Percentiles rank a stretch among this genome's conserved stretches.
phyloP scores from a whole-genome alignment of 257 asterid genomes.

The Fraxinus cuspidata region DNA sequence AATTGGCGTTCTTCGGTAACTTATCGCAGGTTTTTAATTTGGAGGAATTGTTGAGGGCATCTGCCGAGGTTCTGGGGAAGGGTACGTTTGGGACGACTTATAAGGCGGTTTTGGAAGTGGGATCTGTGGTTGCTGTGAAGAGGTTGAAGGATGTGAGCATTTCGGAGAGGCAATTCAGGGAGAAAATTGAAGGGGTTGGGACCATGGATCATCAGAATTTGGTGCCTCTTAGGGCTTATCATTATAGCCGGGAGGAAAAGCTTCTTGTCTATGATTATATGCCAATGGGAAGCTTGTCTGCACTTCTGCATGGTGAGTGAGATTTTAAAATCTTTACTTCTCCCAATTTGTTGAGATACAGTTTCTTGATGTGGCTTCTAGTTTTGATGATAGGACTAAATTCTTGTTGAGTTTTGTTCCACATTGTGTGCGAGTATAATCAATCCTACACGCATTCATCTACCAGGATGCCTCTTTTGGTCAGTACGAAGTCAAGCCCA shows the following conservation, averaged over 20 bases:
- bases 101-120: slow-evolving; percentile 84
- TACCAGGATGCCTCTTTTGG: background rate
- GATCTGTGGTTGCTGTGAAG: slow-evolving; percentile 83
- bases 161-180: slow-evolving; percentile 63
- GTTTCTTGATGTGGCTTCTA: slow-evolving; percentile 4
- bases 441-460: background rate
- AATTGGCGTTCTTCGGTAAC: slow-evolving; percentile 51
- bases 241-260: slow-evolving; percentile 81
- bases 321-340: background rate
- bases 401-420: background rate
- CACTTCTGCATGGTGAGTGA: slow-evolving; percentile 73
- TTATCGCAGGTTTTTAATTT: slow-evolving; percentile 51
- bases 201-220: slow-evolving; percentile 73
- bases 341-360: background rate
- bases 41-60: slow-evolving; percentile 64
- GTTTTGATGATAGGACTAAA: slow-evolving; percentile 8
- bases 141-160: slow-evolving; percentile 75
- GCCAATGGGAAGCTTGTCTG: slow-evolving; percentile 94
- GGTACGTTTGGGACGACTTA: slow-evolving; percentile 72
- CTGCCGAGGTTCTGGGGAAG: slow-evolving; percentile 70
- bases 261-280: slow-evolving; percentile 84
- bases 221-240: slow-evolving; percentile 85
- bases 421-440: background rate
- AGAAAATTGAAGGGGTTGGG: slow-evolving; percentile 72
- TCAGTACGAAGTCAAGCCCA: background rate